Base-by-base conservation (phyloP, 2,329 filamentous ascomycete species). In the Teratosphaeria destructans region DNA sequence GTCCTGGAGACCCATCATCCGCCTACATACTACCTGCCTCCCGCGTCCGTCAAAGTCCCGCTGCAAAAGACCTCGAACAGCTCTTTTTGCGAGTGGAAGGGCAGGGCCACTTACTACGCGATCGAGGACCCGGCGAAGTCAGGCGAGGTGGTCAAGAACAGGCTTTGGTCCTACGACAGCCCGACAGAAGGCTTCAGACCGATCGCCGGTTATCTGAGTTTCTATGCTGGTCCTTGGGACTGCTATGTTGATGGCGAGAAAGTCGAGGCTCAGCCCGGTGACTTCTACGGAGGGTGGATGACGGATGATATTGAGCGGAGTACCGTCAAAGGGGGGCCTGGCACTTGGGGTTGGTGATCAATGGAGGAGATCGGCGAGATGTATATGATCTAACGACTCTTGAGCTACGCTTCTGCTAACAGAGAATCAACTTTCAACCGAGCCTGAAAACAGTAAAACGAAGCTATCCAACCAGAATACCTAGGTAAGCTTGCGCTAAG, bases 241-340 rank as follows among this genome's bases (percentile, higher is more conserved):
- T 86, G 83, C 66, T 83, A 77, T 69, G 82, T 85, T 4, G 82
- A 85, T 68, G 82, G 82, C 10, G 82, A 85, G 70, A 76, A 76
- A 66, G 83, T 85, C 23, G 75, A 80, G 69, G 74, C 82, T 47
- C 82, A 85, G 72, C 81, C 81, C 16, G 82, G 82, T 7, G 82
- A 85, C 64, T 85, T 85, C 63, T 85, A 85, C 70, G 83, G 84
- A 27, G 83, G 83, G 2, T 86, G 84, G 83, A 80, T 83, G 61
- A 85, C 82, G 55, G 79, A 77, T 61, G 82, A 86, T 60, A 77
- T 85, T 61, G 79, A 81, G 64, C 80, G 82, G 34, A 76, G 68
- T 37, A 73, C 63, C 55, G 72, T 79, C 34, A 80, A 80, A 62
- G 78, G 78, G 7, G 77, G 73, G 11, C 73, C 75, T 14, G 76